These are phyloP conservation scores for Penicillium riverlandense DNA, from an alignment of 495 filamentous ascomycete species.

Conservation along the genomic window DNA sequence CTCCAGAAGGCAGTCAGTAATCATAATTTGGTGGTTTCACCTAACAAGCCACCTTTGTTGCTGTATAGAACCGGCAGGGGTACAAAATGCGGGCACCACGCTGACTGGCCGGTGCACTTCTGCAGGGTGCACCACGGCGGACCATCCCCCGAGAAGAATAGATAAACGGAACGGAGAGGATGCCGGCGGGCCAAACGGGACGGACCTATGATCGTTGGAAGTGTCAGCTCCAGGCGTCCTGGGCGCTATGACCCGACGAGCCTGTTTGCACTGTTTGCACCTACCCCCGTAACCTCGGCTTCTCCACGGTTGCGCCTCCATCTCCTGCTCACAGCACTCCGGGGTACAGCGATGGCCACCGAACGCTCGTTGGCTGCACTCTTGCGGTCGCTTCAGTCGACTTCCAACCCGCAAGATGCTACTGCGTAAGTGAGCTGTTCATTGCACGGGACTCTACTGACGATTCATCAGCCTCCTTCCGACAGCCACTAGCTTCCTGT, in stretches of 20 bases:
- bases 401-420: slow-evolving; percentile 44
- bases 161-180: too few species aligned
- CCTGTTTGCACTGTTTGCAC: slow-evolving; percentile 35
- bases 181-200: too few species aligned
- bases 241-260: too few species aligned
- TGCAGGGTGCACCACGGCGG: not conserved
- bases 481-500: slow-evolving; percentile 74
- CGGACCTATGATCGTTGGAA: too few species aligned
- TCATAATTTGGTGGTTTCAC: not conserved
- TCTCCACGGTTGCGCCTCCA: slow-evolving; percentile 20
- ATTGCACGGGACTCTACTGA: too few species aligned
- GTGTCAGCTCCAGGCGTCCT: too few species aligned
- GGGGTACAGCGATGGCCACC: slow-evolving; percentile 32
- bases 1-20: too few species aligned
- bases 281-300: slow-evolving; percentile 31
- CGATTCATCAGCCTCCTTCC: slow-evolving; percentile 54
- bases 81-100: slow-evolving; percentile 1
- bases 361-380: slow-evolving; percentile 46
- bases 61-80: too few species aligned
- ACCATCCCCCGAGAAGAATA: not conserved
- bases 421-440: slow-evolving; percentile 36
- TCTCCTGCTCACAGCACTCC: slow-evolving; percentile 11
- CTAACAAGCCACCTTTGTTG: not conserved
- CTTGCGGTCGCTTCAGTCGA: slow-evolving; percentile 44
- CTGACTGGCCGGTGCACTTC: slow-evolving; percentile 1